Percentiles rank a stretch among this genome's conserved stretches.
These are phyloP conservation scores for Fraxinus pennsylvanica DNA, from an alignment of 257 asterid genomes.

Conservation along the genomic window DNA sequence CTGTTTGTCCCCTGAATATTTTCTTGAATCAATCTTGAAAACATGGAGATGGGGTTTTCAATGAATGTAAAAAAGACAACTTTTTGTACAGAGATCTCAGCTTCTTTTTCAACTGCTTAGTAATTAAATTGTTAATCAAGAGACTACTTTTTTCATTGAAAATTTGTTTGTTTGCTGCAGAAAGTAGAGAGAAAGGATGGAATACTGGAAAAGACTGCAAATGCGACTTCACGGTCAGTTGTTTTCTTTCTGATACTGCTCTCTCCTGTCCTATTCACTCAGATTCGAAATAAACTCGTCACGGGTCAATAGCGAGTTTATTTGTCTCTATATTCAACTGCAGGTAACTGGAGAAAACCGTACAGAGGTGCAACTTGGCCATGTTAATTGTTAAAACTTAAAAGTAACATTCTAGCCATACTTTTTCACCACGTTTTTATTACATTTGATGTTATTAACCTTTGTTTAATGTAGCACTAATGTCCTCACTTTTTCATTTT, in stretches of 20 bases:
- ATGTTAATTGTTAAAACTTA: too few relatives aligned
- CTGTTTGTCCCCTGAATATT: constrained; percentile 29
- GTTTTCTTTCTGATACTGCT: neutral
- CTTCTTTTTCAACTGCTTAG: neutral
- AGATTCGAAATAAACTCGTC: constrained; percentile 1
- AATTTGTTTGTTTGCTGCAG: neutral
- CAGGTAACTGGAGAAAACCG: neutral
- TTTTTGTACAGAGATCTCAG: neutral
- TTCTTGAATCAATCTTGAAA: constrained; percentile 62
- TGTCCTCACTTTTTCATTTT: too few relatives aligned
- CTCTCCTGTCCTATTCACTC: neutral
- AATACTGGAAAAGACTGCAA: neutral
- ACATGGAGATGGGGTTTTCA: constrained; percentile 36
- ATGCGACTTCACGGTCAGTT: neutral
- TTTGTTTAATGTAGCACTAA: too few relatives aligned
- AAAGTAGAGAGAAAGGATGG: neutral
- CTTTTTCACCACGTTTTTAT: too few relatives aligned
- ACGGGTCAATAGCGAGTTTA: neutral
- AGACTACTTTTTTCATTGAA: neutral
- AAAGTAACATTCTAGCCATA: too few relatives aligned
- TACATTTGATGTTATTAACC: too few relatives aligned
- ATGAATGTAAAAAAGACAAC: neutral
- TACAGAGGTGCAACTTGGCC: neutral
- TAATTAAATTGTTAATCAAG: neutral
- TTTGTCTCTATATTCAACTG: neutral